Conservation (phyloP, 257 asterid species). For the Linderniella brevidens region DNA sequence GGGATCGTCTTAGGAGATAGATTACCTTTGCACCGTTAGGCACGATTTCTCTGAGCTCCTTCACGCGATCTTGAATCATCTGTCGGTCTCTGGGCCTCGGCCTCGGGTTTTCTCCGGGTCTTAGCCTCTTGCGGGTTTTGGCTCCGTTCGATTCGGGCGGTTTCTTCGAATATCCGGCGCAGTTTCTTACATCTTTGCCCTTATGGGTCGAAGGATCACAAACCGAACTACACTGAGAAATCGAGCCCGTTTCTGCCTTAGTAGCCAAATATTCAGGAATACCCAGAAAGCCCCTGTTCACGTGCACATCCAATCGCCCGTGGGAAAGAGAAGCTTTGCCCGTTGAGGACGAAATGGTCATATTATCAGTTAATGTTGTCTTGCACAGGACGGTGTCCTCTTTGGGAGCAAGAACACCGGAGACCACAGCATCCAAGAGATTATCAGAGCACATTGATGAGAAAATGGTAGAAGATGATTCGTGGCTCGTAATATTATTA, state of each 20-base stretch:
- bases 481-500: too few relatives aligned
- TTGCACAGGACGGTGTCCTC: constrained; percentile 34
- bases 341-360: constrained; percentile 24
- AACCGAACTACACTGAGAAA: constrained; percentile 35
- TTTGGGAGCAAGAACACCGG: constrained; percentile 24
- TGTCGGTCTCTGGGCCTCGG: constrained; percentile 87
- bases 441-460: constrained; percentile 16
- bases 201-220: constrained; percentile 48
- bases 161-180: constrained; percentile 41
- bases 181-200: constrained; percentile 20
- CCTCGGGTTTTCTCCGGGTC: constrained; percentile 68
- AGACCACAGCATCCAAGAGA: constrained; percentile 59
- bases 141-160: constrained; percentile 26
- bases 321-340: constrained; percentile 23
- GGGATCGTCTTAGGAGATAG: too few relatives aligned
- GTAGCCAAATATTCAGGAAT: constrained; percentile 36
- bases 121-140: constrained; percentile 57
- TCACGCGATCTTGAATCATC: constrained; percentile 86
- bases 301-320: constrained; percentile 12
- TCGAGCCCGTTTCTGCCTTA: constrained; percentile 20
- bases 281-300: constrained; percentile 39
- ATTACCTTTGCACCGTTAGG: constrained; percentile 67
- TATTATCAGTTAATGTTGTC: constrained; percentile 23
- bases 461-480: too few relatives aligned
- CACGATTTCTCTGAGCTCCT: constrained; percentile 68